Base-by-base conservation (phyloP, 352 stramenopile species). In the Phytophthora podocarpi region DNA sequence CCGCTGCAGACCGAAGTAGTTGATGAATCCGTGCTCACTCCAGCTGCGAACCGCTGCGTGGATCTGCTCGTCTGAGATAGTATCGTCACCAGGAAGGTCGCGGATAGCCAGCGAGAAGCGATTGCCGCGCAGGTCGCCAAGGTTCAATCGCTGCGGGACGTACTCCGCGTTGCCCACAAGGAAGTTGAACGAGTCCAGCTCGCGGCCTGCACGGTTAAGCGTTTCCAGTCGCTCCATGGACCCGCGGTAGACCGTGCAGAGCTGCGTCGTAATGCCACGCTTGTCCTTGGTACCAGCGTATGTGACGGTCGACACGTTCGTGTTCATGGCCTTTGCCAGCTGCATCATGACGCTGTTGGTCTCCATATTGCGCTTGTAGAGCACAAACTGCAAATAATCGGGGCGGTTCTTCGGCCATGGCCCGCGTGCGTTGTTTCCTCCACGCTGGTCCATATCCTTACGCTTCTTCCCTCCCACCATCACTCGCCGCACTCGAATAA, bases 211-310 rank as follows among this genome's bases (percentile, higher is more conserved):
- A 20, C 70, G 65, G 69, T 93, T 97, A 43, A 96, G 83, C 55
- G 62, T 83, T 55, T 88, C 85, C 27, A 96, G 75, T 46, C 86
- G 81, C 48, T 97, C 78, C 52, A 86, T 78, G 2, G 81, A 83
- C 36, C 86, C 74, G 39, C 86, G 79, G 64, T 93, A 96, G 28
- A 95, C 76, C 0, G 97, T 98, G 70, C 91, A 95, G 56, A 97
- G 96, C 74, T 99, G 97, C 31, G 91, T 94, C 13, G 96, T 98
- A 49, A 98, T 90, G 8, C 91, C 97, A 30, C 97, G 83, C 76
- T 98, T 99, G 76, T 99, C 97, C 64, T 99, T 99, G 40, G 97
- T 98, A 15, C 96, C 97, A 18, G 96, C 95, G 72, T 97, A 99
- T 39, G 80, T 88, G 51, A 98, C 92, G 18, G 76, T 59, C 28